Evolutionary conservation across 2,329 filamentous ascomycete genomes (phyloP).

Genomic region (Alternaria arbusti): DNA sequence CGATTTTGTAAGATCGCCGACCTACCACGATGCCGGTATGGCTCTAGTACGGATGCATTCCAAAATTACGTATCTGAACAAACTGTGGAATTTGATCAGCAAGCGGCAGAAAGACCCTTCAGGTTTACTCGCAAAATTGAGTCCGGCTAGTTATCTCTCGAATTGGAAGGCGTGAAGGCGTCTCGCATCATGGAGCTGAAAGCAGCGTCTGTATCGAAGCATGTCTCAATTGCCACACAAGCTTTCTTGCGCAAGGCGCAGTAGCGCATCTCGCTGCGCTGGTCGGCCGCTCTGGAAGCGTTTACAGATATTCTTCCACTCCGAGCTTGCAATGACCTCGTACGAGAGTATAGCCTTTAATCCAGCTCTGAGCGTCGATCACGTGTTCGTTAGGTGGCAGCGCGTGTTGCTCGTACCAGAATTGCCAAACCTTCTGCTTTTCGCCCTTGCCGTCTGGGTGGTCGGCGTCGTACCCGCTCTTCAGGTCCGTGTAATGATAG

Average conservation of each 20-base stretch:
- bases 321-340: neutral
- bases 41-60: neutral
- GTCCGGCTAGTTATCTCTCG: neutral
- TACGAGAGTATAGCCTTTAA: neutral
- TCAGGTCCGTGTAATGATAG: neutral
- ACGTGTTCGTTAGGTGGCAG: neutral
- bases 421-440: neutral
- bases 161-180: neutral
- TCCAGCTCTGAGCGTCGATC: neutral
- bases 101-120: neutral
- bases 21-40: neutral
- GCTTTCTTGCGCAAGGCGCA: neutral
- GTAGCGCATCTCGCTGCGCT: neutral
- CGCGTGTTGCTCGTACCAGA: neutral
- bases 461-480: neutral
- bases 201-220: neutral
- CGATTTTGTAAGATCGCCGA: neutral
- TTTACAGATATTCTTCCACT: neutral
- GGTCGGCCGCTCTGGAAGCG: neutral
- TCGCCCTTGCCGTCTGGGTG: neutral
- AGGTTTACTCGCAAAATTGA: neutral
- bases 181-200: neutral
- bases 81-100: neutral
- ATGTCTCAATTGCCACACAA: neutral
- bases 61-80: neutral